Evolutionary conservation across 2,329 filamentous ascomycete species (phyloP).

Genomic region (Atkinsonella texensis): DNA sequence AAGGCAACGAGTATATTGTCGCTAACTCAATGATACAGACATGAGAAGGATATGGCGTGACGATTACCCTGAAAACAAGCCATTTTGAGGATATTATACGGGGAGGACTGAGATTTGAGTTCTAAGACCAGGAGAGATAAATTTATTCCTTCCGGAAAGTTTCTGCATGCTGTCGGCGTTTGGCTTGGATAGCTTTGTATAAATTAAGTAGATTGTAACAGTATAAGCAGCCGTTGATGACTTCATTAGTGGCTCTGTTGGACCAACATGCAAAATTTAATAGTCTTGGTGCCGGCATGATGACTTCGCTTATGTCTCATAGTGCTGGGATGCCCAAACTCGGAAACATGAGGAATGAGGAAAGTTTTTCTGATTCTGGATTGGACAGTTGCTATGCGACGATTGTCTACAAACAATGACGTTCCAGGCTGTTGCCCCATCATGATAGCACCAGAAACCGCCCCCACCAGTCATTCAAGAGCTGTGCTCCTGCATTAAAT

Average conservation of each 20-base stretch:
- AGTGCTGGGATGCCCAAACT: no score
- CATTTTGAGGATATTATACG: slow-evolving; percentile 14
- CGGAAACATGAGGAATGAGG: not conserved
- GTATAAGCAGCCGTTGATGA: not conserved
- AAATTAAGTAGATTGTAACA: slow-evolving; percentile 11
- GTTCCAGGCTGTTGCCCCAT: not conserved
- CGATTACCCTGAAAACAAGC: slow-evolving; percentile 23
- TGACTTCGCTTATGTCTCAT: no score
- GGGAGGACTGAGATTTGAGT: slow-evolving; percentile 7
- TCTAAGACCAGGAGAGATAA: slow-evolving; percentile 17
- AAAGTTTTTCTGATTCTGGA: no score
- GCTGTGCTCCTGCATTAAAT: slow-evolving; percentile 5
- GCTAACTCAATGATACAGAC: slow-evolving; percentile 19
- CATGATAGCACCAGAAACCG: not conserved
- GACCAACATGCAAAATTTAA: not conserved
- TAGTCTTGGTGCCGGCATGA: no score
- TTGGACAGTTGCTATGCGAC: no score
- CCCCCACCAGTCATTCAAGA: slow-evolving; percentile 7
- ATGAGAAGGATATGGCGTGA: slow-evolving; percentile 33
- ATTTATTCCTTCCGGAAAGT: slow-evolving; percentile 18
- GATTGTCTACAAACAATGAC: not conserved
- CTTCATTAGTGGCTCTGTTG: not conserved
- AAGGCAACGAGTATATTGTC: not conserved
- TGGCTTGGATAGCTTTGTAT: slow-evolving; percentile 19
- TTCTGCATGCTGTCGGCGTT: slow-evolving; percentile 24